Base-by-base conservation (phyloP, 768 basidiomycete species). In the Calocybe indica region DNA sequence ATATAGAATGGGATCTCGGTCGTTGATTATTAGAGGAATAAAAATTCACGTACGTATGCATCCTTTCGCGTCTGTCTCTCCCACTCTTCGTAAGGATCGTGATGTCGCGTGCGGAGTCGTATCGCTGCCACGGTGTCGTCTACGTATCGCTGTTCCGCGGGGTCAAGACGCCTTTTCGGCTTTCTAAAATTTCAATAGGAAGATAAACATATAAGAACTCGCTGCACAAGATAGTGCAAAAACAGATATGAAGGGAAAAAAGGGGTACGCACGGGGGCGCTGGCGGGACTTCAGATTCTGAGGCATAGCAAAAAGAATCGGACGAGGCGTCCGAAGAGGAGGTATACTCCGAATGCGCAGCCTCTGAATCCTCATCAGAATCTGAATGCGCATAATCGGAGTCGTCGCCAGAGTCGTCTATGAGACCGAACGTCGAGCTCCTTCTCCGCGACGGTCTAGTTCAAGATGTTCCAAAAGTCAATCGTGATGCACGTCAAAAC, bases 11-110 rank as follows among this genome's bases (percentile, higher is more conserved):
- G 45, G n/a, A 32, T 37, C 30, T 46, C 8, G 36, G 36, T 22
- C 47, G 31, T 11, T 37, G 36, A 22, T 10, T 13, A 31, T 8
- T 13, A 22, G 38, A 39, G 14, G 43, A 12, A 5, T 7, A 48
- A 5, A n/a, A 48, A 36, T 44, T 35, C 6, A 65, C 76, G 49
- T 58, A 79, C 76, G 51, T 76, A 73, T 22, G 78, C 72, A 56
- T 79, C 74, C 58, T 69, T 70, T 40, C 75, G 67, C 48, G 74
- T 73, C 50, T 72, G 63, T 48, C 70, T 68, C 60, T 78, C 72
- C 78, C 78, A 80, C 55, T 79, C 74, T 60, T 78, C 77, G 50
- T 79, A 80, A 48, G 75, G 75, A 52, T 80, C 77, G 51, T 72
- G 65, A 67, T 78, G 71, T 43, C 72, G 71, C 13, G 74, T 70